phyloP scores from a whole-genome alignment of 202 grass and related monocot species.

The Panicum virgatum region DNA sequence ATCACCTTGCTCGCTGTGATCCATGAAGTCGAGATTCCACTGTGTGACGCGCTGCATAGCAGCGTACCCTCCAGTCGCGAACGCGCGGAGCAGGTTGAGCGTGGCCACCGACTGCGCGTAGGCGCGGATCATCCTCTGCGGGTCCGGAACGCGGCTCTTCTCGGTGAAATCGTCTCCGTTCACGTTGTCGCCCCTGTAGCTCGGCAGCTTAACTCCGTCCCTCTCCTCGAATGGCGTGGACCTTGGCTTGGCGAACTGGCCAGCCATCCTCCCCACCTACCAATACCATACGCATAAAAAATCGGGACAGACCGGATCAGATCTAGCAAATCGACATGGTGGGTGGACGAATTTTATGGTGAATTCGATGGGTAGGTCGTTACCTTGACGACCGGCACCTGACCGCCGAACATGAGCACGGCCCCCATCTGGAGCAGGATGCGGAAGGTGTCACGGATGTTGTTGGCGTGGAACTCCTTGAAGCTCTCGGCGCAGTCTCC shows the following conservation, averaged over 20 bases:
- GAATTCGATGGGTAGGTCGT: not conserved
- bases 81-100: slow-evolving; percentile 87
- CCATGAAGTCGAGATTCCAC: slow-evolving; percentile 96
- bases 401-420: slow-evolving; percentile 96
- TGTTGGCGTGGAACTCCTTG: slow-evolving; percentile 99
- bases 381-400: slow-evolving; percentile 90
- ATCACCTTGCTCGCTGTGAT: slow-evolving; percentile 88
- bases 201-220: slow-evolving; percentile 83
- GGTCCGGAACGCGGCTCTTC: slow-evolving; percentile 78
- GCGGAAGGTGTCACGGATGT: slow-evolving; percentile 95
- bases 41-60: slow-evolving; percentile 89
- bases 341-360: not conserved
- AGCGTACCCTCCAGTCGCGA: slow-evolving; percentile 89
- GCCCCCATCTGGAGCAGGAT: slow-evolving; percentile 94
- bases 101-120: slow-evolving; percentile 87
- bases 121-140: slow-evolving; percentile 87
- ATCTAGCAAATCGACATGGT: slow-evolving; percentile 27
- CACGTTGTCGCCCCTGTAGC: slow-evolving; percentile 97
- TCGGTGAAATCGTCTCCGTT: slow-evolving; percentile 76
- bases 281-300: not conserved
- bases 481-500: slow-evolving; percentile 97
- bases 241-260: slow-evolving; percentile 91
- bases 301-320: slow-evolving; percentile 41
- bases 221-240: slow-evolving; percentile 72
- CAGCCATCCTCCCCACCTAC: slow-evolving; percentile 96